phyloP scores from a whole-genome alignment of 2,329 filamentous ascomycete species.

The Rugonectria rugulosa region DNA sequence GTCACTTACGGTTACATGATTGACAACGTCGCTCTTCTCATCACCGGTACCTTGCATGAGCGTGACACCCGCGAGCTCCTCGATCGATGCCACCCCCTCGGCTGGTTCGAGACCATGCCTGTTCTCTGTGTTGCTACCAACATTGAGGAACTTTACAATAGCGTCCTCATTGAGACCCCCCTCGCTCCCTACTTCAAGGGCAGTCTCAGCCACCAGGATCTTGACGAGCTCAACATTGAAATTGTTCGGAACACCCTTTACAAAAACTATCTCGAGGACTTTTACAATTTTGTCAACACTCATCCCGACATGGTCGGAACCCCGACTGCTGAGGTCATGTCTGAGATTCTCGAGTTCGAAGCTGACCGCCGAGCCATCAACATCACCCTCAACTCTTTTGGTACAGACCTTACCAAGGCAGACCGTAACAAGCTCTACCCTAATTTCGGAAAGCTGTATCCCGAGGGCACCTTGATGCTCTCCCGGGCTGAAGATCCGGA shows the following conservation, averaged over 20 bases:
- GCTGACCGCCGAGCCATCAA: slow-evolving; percentile 97
- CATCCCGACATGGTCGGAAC: slow-evolving; percentile 86
- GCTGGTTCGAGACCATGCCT: slow-evolving; percentile 99
- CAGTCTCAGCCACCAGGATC: slow-evolving; percentile 91
- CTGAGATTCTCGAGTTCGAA: slow-evolving; percentile 94
- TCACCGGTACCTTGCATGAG: slow-evolving; percentile 97
- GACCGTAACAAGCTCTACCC: slow-evolving; percentile 98
- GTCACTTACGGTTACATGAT: slow-evolving; percentile 99
- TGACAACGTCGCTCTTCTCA: slow-evolving; percentile 96
- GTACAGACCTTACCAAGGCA: slow-evolving; percentile 91
- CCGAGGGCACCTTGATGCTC: slow-evolving; percentile 93
- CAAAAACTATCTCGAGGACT: slow-evolving; percentile 99
- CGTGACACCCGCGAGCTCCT: slow-evolving; percentile 94
- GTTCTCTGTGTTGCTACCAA: slow-evolving; percentile 98
- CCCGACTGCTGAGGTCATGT: slow-evolving; percentile 93
- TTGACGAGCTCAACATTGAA: slow-evolving; percentile 99
- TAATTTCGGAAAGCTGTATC: slow-evolving; percentile 87
- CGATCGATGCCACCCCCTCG: slow-evolving; percentile 94
- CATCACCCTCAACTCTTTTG: slow-evolving; percentile 98
- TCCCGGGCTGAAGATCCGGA: slow-evolving; percentile 95
- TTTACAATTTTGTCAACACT: slow-evolving; percentile 92
- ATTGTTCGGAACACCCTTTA: slow-evolving; percentile 98
- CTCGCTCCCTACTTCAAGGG: slow-evolving; percentile 98
- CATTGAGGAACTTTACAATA: slow-evolving; percentile 99
- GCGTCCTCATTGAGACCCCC: slow-evolving; percentile 94